Evolutionary conservation across 345 rosid species (phyloP), one percentile per base, ranked within the genome.

Genomic region (Reutealis trisperma): DNA sequence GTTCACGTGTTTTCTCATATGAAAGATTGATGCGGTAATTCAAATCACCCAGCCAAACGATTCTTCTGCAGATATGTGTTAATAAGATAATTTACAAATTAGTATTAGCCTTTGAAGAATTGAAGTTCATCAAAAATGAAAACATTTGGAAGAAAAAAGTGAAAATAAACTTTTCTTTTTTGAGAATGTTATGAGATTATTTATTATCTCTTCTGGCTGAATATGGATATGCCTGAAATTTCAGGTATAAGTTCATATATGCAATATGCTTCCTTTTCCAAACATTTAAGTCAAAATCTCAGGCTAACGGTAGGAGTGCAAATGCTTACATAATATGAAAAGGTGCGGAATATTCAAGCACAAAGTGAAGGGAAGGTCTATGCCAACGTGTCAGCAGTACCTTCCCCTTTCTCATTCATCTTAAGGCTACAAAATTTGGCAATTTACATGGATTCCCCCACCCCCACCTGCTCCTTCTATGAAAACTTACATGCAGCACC

Each of bases 31-130:
- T 87, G 19, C 99, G 89, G 78, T 93, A 95, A 81, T 95, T 95
- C 77, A 95, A 85, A 85, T 95, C 99, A 25, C 99, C 99, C 69
- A 95, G 79, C 99, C 98, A 96, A 49, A 96, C 85, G 63, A 96
- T 84, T 86, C 86, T 84, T 64, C 99, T 96, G 93, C 86, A 86
- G 67, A 75, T 71, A 78, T 14, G 42, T 51, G 30, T 47, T 51
- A 32, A 42, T 13, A 68, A 52, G 24, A 24, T 1, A 51, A 34
- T 34, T 51, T 18, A 51, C 13, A 27, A 51, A 52, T 51, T 70
- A 16, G 22, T 1, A 27, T 2, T 32, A 16, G 5, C 18, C 68
- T 41, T 9, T 66, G 70, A 37, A 37, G 41, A 37, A 37, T 37
- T 37, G 41, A 66, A 21, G 70, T 42, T 66, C 52, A 70, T 54